Percentiles rank a stretch among this genome's conserved stretches.
phyloP scores from a whole-genome alignment of 352 stramenopile species.

The Pythium apleroticum region DNA sequence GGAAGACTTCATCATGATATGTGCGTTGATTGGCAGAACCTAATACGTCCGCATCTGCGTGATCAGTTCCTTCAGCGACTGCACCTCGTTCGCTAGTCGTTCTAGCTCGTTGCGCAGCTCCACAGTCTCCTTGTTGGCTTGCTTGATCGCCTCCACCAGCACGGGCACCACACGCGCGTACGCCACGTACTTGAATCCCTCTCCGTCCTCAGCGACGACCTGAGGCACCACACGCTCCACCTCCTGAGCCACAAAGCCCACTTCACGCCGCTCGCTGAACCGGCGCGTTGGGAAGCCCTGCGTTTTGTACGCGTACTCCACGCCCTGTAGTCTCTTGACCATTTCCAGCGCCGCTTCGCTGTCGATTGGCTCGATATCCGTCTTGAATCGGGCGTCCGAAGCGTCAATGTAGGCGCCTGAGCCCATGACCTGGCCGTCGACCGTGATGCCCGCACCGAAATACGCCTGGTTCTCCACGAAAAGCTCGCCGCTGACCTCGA shows the following conservation, averaged over 20 bases:
- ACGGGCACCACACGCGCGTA: constrained; percentile 82
- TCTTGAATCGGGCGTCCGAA: constrained; percentile 89
- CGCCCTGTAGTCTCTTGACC: constrained; percentile 47
- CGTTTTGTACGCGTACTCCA: constrained; percentile 57
- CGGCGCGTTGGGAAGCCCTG: constrained; percentile 43
- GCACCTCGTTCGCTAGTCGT: constrained; percentile 1
- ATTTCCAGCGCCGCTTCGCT: constrained; percentile 15
- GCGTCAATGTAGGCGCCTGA: constrained; percentile 90
- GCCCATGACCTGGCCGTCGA: constrained; percentile 89
- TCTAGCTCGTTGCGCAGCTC: neutral
- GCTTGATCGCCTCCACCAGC: constrained; percentile 79
- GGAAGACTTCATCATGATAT: neutral
- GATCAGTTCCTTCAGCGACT: neutral
- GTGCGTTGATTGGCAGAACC: neutral
- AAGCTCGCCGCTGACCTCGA: constrained; percentile 78
- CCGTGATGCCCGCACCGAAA: constrained; percentile 80
- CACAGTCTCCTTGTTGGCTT: constrained; percentile 19
- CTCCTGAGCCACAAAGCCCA: constrained; percentile 90
- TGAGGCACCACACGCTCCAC: constrained; percentile 80
- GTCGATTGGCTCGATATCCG: constrained; percentile 55
- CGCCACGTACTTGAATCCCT: constrained; percentile 88
- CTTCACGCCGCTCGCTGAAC: constrained; percentile 46
- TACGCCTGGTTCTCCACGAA: constrained; percentile 84
- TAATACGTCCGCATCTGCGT: neutral
- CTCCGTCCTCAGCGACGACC: constrained; percentile 60